Evolutionary conservation across 805 yeast species (phyloP).

Genomic region (Candida pseudofarinosa): DNA sequence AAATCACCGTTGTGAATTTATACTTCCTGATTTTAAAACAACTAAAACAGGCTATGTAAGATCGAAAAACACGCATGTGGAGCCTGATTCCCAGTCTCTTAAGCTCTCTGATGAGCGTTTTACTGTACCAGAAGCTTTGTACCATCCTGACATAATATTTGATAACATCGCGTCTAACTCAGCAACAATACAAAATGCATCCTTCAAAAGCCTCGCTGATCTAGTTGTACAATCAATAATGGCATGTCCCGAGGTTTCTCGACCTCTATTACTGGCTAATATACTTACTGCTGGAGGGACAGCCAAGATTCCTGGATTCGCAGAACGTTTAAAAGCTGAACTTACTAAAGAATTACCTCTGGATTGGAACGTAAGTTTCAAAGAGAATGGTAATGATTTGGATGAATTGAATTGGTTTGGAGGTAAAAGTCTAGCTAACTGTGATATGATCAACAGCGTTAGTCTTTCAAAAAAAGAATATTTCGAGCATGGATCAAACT

Average conservation of each 20-base stretch:
- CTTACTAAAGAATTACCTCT: constrained; percentile 65
- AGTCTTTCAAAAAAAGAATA: constrained; percentile 76
- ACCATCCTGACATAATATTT: constrained; percentile 70
- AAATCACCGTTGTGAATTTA: constrained; percentile 56
- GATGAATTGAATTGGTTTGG: constrained; percentile 37
- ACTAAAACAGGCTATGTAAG: constrained; percentile 71
- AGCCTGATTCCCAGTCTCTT: constrained; percentile 60
- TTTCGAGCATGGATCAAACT: constrained; percentile 72
- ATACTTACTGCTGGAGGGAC: constrained; percentile 82
- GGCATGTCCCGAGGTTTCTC: constrained; percentile 64
- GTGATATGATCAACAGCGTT: constrained; percentile 45
- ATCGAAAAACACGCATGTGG: constrained; percentile 21
- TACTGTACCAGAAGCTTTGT: constrained; percentile 78
- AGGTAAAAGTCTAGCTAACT: constrained; percentile 28
- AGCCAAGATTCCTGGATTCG: constrained; percentile 64
- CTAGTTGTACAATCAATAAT: constrained; percentile 66
- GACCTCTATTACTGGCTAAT: constrained; percentile 77
- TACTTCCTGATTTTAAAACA: constrained; percentile 83
- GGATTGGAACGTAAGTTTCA: constrained; percentile 61
- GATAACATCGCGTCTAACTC: constrained; percentile 29
- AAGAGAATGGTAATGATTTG: constrained; percentile 19
- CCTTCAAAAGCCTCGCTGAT: constrained; percentile 72
- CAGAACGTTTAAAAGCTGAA: constrained; percentile 55
- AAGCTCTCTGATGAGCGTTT: constrained; percentile 80
- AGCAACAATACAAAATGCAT: constrained; percentile 37